Evolutionary conservation across 2,329 filamentous ascomycete genomes (phyloP).

Genomic region (Colletotrichum trifolii): DNA sequence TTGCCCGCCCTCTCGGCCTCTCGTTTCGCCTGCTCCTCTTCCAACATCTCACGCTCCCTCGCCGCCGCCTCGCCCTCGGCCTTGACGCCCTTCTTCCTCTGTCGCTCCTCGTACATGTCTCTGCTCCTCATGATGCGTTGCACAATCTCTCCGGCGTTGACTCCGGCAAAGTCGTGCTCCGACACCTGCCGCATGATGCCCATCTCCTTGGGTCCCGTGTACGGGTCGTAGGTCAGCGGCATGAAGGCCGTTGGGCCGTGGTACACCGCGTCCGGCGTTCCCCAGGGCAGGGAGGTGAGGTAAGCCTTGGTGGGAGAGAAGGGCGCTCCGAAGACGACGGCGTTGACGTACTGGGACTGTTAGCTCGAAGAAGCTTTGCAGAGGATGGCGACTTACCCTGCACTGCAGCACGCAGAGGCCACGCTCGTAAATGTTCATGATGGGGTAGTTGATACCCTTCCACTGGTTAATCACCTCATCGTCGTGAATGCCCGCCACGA

Average conservation of each 20-base stretch:
- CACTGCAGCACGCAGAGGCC: constrained; percentile 96
- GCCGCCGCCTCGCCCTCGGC: constrained; percentile 77
- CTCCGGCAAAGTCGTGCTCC: constrained; percentile 81
- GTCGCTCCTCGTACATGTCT: constrained; percentile 89
- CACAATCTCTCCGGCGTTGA: constrained; percentile 94
- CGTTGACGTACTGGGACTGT: constrained; percentile 79
- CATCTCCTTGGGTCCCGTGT: constrained; percentile 82
- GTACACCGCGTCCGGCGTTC: constrained; percentile 83
- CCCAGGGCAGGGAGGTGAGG: constrained; percentile 78
- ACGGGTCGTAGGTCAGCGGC: constrained; percentile 82
- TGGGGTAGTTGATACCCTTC: constrained; percentile 98
- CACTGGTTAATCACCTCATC: constrained; percentile 95
- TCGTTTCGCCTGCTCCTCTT: constrained; percentile 65
- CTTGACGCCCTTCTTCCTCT: constrained; percentile 91
- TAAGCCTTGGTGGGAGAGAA: constrained; percentile 86
- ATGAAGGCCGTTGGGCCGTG: constrained; percentile 97
- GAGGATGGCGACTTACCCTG: constrained; percentile 63
- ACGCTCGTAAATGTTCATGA: constrained; percentile 99
- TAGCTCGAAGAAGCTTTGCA: background rate
- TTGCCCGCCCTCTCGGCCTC: constrained; percentile 51
- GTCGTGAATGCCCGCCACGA: constrained; percentile 95
- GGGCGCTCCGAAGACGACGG: constrained; percentile 89
- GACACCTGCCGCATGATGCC: constrained; percentile 86
- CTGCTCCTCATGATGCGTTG: constrained; percentile 88
- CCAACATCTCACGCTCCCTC: constrained; percentile 69